These are phyloP conservation scores for Colletotrichum plurivorum DNA, from an alignment of 2,329 filamentous ascomycete genomes.

Conservation along the genomic window DNA sequence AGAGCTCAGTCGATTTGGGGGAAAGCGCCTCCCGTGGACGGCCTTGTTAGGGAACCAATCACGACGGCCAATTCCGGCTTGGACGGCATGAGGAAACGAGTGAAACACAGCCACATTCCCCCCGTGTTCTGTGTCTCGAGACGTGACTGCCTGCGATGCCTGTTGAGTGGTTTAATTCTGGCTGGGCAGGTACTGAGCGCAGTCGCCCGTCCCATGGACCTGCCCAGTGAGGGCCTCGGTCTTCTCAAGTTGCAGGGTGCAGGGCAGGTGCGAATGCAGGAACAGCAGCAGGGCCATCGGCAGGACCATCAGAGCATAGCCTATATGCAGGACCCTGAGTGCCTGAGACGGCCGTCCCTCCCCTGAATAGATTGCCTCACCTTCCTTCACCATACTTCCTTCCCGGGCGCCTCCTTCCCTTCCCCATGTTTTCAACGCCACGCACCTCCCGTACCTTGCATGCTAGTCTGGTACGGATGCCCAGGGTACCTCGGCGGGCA, in stretches of 20 bases:
- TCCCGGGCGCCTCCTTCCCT: slow-evolving; percentile 18
- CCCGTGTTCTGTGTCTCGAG: neutral
- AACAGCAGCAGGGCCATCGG: too few relatives aligned
- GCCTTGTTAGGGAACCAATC: slow-evolving; percentile 22
- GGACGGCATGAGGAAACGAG: slow-evolving; percentile 25
- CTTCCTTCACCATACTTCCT: slow-evolving; percentile 23
- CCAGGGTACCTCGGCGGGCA: too few relatives aligned
- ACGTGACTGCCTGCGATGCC: too few relatives aligned
- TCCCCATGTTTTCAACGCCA: slow-evolving; percentile 35
- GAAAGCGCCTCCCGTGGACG: neutral
- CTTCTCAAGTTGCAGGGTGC: too few relatives aligned
- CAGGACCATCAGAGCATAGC: too few relatives aligned
- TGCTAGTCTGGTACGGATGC: neutral
- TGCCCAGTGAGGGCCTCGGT: too few relatives aligned
- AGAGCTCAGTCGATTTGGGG: neutral
- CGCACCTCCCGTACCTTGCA: neutral
- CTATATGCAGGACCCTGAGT: slow-evolving; percentile 21
- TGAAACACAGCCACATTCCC: slow-evolving; percentile 39
- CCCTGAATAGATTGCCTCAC: slow-evolving; percentile 37
- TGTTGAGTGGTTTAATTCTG: too few relatives aligned
- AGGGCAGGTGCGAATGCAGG: too few relatives aligned
- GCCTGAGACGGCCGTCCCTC: slow-evolving; percentile 33
- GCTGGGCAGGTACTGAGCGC: too few relatives aligned
- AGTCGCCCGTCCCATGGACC: too few relatives aligned
- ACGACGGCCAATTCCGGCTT: slow-evolving; percentile 25